Conservation (phyloP, 139 green algal species). For the Chlorella sp. region DNA sequence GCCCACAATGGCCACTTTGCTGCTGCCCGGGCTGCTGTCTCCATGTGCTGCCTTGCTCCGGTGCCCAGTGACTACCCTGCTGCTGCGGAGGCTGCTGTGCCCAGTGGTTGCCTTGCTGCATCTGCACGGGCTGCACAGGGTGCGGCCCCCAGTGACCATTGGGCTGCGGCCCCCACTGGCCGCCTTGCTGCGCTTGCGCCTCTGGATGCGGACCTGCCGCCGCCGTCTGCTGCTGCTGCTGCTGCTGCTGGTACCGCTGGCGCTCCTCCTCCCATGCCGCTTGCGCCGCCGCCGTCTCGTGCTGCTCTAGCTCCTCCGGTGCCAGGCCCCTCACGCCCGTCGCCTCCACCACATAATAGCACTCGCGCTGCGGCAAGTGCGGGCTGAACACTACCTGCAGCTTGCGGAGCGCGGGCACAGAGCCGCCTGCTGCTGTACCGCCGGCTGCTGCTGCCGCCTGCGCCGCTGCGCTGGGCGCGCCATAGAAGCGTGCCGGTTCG, state of each 20-base stretch:
- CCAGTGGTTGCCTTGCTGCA: neutral
- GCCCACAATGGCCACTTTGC: neutral
- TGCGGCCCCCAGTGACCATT: too few relatives aligned
- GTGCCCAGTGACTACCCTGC: neutral
- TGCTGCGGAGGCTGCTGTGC: neutral
- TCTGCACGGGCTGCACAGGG: neutral
- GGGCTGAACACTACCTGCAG: conserved; percentile 72
- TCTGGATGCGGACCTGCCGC: neutral
- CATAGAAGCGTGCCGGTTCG: neutral
- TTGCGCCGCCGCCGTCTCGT: neutral
- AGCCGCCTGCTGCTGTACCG: neutral
- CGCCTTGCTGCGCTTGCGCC: neutral
- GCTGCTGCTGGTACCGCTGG: neutral
- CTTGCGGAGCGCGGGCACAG: conserved; percentile 2
- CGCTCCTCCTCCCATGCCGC: neutral
- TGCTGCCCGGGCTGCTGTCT: neutral
- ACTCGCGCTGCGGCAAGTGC: conserved; percentile 49
- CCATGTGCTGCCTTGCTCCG: neutral
- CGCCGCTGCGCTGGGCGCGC: conserved; percentile 3
- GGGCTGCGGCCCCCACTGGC: neutral
- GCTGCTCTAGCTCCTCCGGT: conserved; percentile 13
- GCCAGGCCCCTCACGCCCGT: conserved; percentile 50
- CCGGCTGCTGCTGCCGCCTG: neutral
- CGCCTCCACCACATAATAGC: conserved; percentile 47
- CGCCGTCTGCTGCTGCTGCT: neutral